These are phyloP conservation scores for Pholiota adiposa DNA, from an alignment of 1,284 basidiomycete species.

Conservation along the genomic window DNA sequence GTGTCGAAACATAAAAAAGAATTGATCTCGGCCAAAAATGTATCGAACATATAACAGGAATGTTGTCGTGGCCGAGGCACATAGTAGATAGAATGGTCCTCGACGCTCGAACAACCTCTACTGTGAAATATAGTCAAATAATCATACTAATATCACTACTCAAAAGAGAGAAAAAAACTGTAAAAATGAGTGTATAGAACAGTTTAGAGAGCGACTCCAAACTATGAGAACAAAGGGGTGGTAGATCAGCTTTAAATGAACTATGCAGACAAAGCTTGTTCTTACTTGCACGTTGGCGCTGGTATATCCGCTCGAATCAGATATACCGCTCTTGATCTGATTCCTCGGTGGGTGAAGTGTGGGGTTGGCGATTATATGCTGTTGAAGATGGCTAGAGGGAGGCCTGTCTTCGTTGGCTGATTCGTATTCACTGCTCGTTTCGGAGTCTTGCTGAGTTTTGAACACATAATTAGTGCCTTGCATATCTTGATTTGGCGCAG, in stretches of 20 bases:
- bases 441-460: neutral
- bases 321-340: neutral
- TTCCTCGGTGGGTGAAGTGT: neutral
- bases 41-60: too few relatives aligned
- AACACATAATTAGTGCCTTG: neutral
- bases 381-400: neutral
- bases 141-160: too few relatives aligned
- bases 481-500: neutral
- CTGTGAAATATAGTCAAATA: too few relatives aligned
- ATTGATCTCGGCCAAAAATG: too few relatives aligned
- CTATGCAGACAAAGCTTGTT: neutral
- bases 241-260: neutral
- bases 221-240: neutral
- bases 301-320: neutral
- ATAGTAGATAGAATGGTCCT: too few relatives aligned
- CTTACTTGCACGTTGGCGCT: constrained; percentile 6
- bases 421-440: neutral
- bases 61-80: too few relatives aligned
- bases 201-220: constrained; percentile 4
- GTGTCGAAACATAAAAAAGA: too few relatives aligned
- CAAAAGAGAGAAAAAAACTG: too few relatives aligned
- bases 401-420: neutral
- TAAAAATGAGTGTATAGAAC: too few relatives aligned
- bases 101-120: too few relatives aligned
- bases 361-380: neutral